Conservation (phyloP, 2,329 filamentous ascomycete species). For the Botryotinia convoluta region DNA sequence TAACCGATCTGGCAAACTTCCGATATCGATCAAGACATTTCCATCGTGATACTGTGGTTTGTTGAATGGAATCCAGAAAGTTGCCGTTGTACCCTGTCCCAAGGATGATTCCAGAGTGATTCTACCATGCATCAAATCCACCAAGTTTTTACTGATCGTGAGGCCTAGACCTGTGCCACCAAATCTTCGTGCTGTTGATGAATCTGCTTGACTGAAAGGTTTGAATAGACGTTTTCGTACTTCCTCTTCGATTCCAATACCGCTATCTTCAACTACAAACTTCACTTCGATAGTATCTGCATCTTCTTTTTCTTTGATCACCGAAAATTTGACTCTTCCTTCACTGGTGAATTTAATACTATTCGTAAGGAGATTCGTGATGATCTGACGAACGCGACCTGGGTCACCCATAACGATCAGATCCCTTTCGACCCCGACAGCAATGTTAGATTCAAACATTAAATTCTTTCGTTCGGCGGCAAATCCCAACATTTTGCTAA, state of each 20-base stretch:
- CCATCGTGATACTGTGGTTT: constrained; percentile 57
- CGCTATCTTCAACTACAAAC: constrained; percentile 73
- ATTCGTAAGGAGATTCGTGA: constrained; percentile 76
- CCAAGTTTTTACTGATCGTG: constrained; percentile 77
- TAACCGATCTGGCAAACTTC: constrained; percentile 64
- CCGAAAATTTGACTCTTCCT: constrained; percentile 65
- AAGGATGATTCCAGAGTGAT: constrained; percentile 67
- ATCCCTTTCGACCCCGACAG: constrained; percentile 54
- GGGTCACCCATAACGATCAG: constrained; percentile 84
- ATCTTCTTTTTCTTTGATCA: constrained; percentile 62
- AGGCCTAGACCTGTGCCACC: constrained; percentile 75
- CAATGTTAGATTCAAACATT: constrained; percentile 65
- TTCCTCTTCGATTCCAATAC: constrained; percentile 78
- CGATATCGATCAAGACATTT: constrained; percentile 57
- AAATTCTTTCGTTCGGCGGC: constrained; percentile 78
- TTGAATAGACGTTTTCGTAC: constrained; percentile 71
- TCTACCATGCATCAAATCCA: constrained; percentile 76
- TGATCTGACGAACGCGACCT: constrained; percentile 72
- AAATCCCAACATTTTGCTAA: constrained; percentile 84
- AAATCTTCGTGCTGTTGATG: constrained; percentile 75
- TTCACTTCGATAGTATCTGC: constrained; percentile 63
- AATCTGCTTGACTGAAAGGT: constrained; percentile 79
- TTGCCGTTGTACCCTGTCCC: constrained; percentile 68
- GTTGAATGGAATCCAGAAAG: constrained; percentile 74
- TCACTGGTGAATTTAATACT: constrained; percentile 72